Conservation (phyloP, 2,329 filamentous ascomycete species). For the Neofusicoccum sp. region DNA sequence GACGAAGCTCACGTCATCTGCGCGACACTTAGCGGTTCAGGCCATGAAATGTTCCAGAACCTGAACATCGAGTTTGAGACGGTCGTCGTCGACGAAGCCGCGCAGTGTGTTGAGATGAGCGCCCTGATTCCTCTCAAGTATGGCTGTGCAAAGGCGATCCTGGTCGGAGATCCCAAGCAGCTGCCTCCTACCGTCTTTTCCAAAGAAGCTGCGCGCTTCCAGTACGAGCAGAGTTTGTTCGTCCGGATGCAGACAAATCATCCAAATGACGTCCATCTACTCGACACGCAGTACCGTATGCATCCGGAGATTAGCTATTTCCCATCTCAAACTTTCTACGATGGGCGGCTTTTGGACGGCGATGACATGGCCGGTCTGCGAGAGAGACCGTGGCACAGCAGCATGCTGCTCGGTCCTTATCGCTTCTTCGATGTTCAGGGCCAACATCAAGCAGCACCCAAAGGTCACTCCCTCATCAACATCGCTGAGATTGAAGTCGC, state of each 20-base stretch:
- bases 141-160: constrained; percentile 91
- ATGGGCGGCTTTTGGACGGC: constrained; percentile 81
- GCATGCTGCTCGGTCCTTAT: constrained; percentile 80
- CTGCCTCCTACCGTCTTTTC: constrained; percentile 94
- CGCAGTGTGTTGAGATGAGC: constrained; percentile 95
- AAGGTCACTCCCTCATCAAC: constrained; percentile 89
- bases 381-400: constrained; percentile 79
- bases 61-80: constrained; percentile 97
- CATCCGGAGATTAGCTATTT: constrained; percentile 94
- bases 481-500: constrained; percentile 82
- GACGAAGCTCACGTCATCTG: constrained; percentile 90
- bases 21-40: constrained; percentile 89
- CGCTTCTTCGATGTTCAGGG: constrained; percentile 96
- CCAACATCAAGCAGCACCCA: constrained; percentile 74
- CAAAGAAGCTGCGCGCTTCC: constrained; percentile 84
- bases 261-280: constrained; percentile 80
- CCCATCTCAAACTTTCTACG: constrained; percentile 89
- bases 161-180: constrained; percentile 97
- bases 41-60: constrained; percentile 95
- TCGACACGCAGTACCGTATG: constrained; percentile 99
- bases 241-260: constrained; percentile 96
- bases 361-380: constrained; percentile 76
- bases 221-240: constrained; percentile 97
- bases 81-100: constrained; percentile 96
- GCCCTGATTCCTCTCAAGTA: constrained; percentile 97